phyloP scores from a whole-genome alignment of 1,284 basidiomycete species.

The Boletus smithii region DNA sequence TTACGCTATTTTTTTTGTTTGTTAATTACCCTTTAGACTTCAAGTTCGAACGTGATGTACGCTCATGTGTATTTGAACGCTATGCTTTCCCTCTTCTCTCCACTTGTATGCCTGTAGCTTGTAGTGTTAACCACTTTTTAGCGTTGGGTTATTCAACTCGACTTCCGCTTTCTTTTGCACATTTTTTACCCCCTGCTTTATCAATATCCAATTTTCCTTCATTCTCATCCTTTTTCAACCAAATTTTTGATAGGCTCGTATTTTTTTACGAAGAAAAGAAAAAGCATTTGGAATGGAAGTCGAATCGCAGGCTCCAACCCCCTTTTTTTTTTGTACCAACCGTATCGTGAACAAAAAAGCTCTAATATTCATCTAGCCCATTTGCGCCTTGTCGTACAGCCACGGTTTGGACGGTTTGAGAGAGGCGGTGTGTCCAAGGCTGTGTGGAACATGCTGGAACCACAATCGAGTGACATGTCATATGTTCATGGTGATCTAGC shows the following conservation, averaged over 20 bases:
- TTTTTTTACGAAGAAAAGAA: conserved; percentile 9
- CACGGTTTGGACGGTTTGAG: neutral
- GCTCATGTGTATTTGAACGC: conserved; percentile 21
- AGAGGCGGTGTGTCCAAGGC: neutral
- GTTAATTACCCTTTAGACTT: conserved; percentile 16
- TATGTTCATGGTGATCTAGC: too few relatives aligned
- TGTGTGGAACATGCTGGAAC: neutral
- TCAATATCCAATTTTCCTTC: neutral
- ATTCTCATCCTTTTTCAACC: neutral
- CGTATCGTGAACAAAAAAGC: conserved; percentile 1
- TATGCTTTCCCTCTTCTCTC: conserved; percentile 17
- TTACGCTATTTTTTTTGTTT: conserved; percentile 15
- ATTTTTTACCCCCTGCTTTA: conserved; percentile 3
- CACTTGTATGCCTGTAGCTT: conserved; percentile 31
- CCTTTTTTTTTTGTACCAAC: conserved; percentile 8
- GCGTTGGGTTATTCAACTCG: conserved; percentile 4
- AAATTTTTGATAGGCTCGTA: conserved; percentile 17
- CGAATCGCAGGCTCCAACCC: conserved; percentile 11
- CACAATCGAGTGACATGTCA: too few relatives aligned
- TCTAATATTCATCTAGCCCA: neutral
- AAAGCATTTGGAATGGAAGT: conserved; percentile 20
- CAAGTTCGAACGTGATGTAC: conserved; percentile 24
- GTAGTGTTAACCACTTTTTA: conserved; percentile 16
- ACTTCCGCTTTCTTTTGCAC: conserved; percentile 9
- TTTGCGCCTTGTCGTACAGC: neutral